Conservation (phyloP, 2,329 filamentous ascomycete species). For the Scortechinia acanthostroma region DNA sequence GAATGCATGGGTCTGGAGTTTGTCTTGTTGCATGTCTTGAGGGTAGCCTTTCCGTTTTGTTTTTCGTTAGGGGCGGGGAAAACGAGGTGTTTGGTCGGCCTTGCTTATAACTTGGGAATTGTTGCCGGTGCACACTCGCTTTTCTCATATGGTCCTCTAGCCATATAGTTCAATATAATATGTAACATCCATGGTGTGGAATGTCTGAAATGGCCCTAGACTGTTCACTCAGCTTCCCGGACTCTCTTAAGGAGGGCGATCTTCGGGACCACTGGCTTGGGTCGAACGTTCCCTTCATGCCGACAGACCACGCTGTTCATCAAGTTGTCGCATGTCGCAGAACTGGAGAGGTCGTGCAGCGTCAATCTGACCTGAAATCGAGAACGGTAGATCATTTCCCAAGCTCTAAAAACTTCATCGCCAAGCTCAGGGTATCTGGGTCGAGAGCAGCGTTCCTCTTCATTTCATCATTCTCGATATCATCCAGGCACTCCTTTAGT, state of each 20-base stretch:
- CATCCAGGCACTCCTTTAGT: not conserved
- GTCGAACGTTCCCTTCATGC: not conserved
- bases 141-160: not conserved
- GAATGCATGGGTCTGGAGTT: not conserved
- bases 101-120: not conserved
- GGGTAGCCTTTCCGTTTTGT: not conserved
- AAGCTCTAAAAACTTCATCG: not conserved
- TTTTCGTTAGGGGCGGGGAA: not conserved
- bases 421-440: not conserved
- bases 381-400: not conserved
- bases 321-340: not conserved
- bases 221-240: not conserved
- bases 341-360: not conserved
- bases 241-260: not conserved
- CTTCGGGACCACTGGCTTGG: not conserved
- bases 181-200: no score
- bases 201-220: no score
- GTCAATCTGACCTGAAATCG: not conserved
- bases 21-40: not conserved
- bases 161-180: not conserved
- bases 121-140: not conserved
- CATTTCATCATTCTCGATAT: not conserved
- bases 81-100: not conserved
- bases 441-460: not conserved
- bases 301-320: no score